These are phyloP conservation scores for Aschersonia sp. DNA, from an alignment of 2,329 filamentous ascomycete genomes.

Conservation along the genomic window DNA sequence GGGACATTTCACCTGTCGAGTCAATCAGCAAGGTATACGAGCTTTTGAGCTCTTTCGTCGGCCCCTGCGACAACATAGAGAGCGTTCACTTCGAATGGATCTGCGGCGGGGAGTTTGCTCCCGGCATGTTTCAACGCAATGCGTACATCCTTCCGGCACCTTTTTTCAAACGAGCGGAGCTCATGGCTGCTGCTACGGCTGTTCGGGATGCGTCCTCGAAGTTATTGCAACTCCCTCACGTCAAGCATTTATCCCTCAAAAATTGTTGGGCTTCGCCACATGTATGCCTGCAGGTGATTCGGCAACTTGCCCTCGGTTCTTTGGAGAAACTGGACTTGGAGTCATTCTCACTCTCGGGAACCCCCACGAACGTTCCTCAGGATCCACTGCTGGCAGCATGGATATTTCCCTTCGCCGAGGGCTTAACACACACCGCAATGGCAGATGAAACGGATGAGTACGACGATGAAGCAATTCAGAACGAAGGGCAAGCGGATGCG, in stretches of 20 bases:
- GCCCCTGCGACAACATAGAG: conserved; percentile 32
- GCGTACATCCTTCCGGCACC: conserved; percentile 48
- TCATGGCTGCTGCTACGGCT: conserved; percentile 15
- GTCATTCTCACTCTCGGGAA: conserved; percentile 48
- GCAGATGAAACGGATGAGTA: neutral
- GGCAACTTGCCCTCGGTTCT: conserved; percentile 26
- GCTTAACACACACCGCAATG: neutral
- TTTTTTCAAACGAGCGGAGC: conserved; percentile 20
- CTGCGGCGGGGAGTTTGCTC: conserved; percentile 51
- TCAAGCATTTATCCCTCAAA: conserved; percentile 45
- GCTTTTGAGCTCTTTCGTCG: conserved; percentile 36
- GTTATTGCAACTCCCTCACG: conserved; percentile 36
- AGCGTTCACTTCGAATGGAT: conserved; percentile 51
- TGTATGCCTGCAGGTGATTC: conserved; percentile 36
- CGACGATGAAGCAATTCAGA: no score
- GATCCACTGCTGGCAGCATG: neutral
- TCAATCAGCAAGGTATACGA: conserved; percentile 35
- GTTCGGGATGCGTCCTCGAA: conserved; percentile 15
- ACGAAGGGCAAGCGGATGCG: no score
- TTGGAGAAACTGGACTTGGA: conserved; percentile 43
- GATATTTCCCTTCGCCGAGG: neutral
- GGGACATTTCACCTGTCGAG: conserved; percentile 31
- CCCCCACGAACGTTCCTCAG: conserved; percentile 15
- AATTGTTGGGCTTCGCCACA: conserved; percentile 56
- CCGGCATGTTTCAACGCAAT: conserved; percentile 46